Base-by-base conservation (phyloP, 371 early-diverging fungal genomes). In the Mortierella sp. region DNA sequence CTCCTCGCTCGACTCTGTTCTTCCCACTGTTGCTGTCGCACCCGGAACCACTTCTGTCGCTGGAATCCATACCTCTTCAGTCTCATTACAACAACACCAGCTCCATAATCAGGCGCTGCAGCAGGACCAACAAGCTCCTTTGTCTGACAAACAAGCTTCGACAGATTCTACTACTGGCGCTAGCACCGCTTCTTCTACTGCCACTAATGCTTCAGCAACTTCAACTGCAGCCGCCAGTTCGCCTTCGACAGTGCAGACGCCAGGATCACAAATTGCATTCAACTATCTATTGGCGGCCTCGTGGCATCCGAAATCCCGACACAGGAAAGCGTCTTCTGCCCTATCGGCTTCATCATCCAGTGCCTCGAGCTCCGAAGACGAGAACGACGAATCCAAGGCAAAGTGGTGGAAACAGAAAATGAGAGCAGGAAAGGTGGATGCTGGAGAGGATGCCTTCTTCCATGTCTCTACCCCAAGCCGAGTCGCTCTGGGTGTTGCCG, bases 401-500 rank as follows among this genome's bases (percentile, higher is more conserved):
- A 49, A 73, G 21, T 77, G 87, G 78, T 86, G 82, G 87, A 82
- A 82, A n/a, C 80, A 77, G 49, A 79, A 82, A 43, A 76, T 80
- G 74, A 71, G 83, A 58, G 88, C 88, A 1, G 93, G 91, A 32
- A 94, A 94, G 71, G 94, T 94, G 6, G 93, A 94, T 86, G 93
- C 94, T 48, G 94, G 94, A 38, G 94, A 93, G 76, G 94, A 94
- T 83, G 94, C 94, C 24, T 93, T 93, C 77, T 94, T 93, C 74
- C 91, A 92, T 74, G 92, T 92, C 14, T 89, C 81, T 27, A 93
- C 93, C 27, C 91, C 91, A 5, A 88, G 89, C 44, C 90, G 93
- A 27, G 85, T 93, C 43, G 92, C 93, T 10, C 78, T 93, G 35
- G 94, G 94, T 75, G 93, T 94, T 11, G 94, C 94, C 0, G 94